These are phyloP conservation scores for Candida ponderosae DNA, from an alignment of 805 yeast species.

Conservation along the genomic window DNA sequence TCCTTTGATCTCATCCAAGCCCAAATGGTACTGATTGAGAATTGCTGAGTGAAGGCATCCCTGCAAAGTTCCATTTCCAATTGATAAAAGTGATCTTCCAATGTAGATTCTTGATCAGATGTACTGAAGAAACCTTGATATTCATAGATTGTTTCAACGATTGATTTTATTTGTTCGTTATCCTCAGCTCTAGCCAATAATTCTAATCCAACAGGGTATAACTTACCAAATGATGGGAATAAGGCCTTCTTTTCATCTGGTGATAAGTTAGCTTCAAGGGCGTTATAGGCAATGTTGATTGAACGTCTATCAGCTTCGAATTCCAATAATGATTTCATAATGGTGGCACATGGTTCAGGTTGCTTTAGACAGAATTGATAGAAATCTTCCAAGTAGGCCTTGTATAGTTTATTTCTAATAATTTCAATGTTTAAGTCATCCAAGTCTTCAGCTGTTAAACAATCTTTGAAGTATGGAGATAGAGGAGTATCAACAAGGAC, in stretches of 20 bases:
- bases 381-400: conserved; percentile 90
- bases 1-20: conserved; percentile 95
- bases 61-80: conserved; percentile 89
- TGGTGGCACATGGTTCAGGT: conserved; percentile 74
- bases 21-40: conserved; percentile 84
- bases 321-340: conserved; percentile 67
- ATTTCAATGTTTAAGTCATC: conserved; percentile 95
- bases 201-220: conserved; percentile 60
- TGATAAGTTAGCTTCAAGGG: conserved; percentile 77
- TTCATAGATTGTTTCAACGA: conserved; percentile 58
- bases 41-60: conserved; percentile 94
- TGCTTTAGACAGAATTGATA: conserved; percentile 51
- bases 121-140: conserved; percentile 50
- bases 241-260: conserved; percentile 61
- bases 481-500: conserved; percentile 95
- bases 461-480: conserved; percentile 91
- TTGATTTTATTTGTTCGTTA: conserved; percentile 67
- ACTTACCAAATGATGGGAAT: conserved; percentile 76
- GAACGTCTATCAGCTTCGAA: conserved; percentile 96
- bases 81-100: conserved; percentile 92
- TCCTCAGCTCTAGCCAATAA: conserved; percentile 75
- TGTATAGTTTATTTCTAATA: conserved; percentile 83
- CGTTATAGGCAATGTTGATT: conserved; percentile 85
- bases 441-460: conserved; percentile 78
- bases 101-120: conserved; percentile 39